phyloP scores from a whole-genome alignment of 1,284 basidiomycete species.

The Laetiporus sulphureus region DNA sequence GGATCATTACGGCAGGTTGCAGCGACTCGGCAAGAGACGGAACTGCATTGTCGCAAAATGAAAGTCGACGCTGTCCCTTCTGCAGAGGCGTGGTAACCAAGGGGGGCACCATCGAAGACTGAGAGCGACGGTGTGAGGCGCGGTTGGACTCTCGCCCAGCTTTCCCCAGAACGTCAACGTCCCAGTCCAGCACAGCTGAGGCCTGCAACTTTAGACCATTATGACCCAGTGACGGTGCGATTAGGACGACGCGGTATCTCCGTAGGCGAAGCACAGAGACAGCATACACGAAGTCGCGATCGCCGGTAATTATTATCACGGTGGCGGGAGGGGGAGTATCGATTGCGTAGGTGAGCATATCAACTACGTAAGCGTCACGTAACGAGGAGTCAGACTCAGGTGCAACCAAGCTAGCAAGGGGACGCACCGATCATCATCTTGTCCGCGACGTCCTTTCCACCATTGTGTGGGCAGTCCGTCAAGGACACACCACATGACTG shows the following conservation, averaged over 20 bases:
- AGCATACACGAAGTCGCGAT: conserved; percentile 55
- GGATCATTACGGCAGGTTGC: too few relatives aligned
- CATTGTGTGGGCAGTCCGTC: conserved; percentile 39
- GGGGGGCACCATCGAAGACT: too few relatives aligned
- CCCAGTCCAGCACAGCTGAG: conserved; percentile 48
- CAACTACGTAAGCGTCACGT: conserved; percentile 30
- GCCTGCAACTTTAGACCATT: conserved; percentile 49
- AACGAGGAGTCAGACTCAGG: not conserved
- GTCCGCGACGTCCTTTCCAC: conserved; percentile 34
- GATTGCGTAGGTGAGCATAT: conserved; percentile 54
- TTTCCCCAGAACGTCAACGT: conserved; percentile 29
- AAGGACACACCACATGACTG: conserved; percentile 32
- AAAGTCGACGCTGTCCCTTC: too few relatives aligned
- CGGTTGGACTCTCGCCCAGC: not conserved
- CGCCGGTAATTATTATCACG: conserved; percentile 48
- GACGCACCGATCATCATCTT: conserved; percentile 35
- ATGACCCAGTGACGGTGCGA: conserved; percentile 32
- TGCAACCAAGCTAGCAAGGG: conserved; percentile 13
- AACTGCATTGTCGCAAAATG: too few relatives aligned
- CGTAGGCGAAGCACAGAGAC: conserved; percentile 46
- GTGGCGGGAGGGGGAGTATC: conserved; percentile 47
- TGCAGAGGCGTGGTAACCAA: too few relatives aligned
- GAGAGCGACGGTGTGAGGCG: too few relatives aligned
- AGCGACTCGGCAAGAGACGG: too few relatives aligned
- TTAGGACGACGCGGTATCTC: conserved; percentile 41